These are phyloP conservation scores for Microsporum ferrugineum DNA, from an alignment of 2,329 filamentous ascomycete species.

Conservation along the genomic window DNA sequence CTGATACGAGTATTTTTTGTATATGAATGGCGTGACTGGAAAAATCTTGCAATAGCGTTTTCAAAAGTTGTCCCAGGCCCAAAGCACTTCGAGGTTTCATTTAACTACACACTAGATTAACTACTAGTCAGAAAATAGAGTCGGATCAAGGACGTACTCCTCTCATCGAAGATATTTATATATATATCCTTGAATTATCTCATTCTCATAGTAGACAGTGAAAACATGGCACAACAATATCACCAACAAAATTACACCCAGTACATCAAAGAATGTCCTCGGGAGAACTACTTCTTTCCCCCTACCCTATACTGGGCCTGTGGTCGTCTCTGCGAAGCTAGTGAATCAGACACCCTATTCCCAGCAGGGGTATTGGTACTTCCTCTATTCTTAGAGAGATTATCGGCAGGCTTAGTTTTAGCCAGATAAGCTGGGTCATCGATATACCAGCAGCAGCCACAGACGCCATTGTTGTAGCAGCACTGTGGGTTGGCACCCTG, in stretches of 20 bases:
- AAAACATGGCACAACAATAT: too few relatives aligned
- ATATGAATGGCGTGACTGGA: not conserved
- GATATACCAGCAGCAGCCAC: not conserved
- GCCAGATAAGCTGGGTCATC: not conserved
- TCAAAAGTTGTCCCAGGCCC: constrained; percentile 4
- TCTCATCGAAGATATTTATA: not conserved
- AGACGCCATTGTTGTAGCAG: not conserved
- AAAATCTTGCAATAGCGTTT: not conserved
- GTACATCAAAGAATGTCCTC: too few relatives aligned
- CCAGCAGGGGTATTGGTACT: not conserved
- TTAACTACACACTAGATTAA: not conserved
- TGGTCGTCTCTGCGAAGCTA: not conserved
- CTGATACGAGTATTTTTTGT: constrained; percentile 1
- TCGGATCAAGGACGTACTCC: not conserved
- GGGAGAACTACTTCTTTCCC: not conserved
- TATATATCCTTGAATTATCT: not conserved
- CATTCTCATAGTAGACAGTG: not conserved
- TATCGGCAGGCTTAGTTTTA: not conserved
- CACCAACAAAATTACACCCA: not conserved
- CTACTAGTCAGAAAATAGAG: not conserved
- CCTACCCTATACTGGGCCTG: not conserved
- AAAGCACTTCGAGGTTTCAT: not conserved
- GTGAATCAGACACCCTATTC: not conserved
- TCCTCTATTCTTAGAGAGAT: not conserved
- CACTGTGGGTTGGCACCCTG: not conserved